Evolutionary conservation across 2,329 filamentous ascomycete species (phyloP), one percentile per base, ranked within the genome.

Genomic region (Diplodia corticola): DNA sequence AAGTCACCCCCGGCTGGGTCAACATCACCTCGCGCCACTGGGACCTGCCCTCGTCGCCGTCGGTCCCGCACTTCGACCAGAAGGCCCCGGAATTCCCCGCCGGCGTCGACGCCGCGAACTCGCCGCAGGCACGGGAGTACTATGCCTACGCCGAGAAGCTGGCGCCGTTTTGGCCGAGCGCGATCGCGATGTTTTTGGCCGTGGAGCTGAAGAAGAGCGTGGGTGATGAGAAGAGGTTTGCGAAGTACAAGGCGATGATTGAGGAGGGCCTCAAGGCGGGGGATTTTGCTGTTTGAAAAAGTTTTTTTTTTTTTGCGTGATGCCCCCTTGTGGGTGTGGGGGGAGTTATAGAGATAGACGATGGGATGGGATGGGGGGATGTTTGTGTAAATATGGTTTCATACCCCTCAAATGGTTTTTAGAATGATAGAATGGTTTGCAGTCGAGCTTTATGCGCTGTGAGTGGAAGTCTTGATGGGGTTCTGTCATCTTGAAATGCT

Each of bases 391-490:
- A 40, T 40, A 40, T 7, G 17, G 37, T 40, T 17, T 40, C 37
- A 40, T 40, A 40, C 15, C 20, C 69, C 1, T 33, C 7, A 33
- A 33, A 12, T 55, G 9, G 75, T n/a, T 40, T 33, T n/a, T n/a
- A 4, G 30, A 40, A n/a, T 40, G 15, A 40, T 40, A 40, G 37
- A 40, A 40, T 40, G 37, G 9, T 40, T 40, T 33, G 28, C 30
- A 33, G 1, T 2, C 30, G 9, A 33, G 30, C 9, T 33, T 2
- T 33, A 10, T 10, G 9, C 9, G 7, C 7, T 7, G n/a, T n/a
- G n/a, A n/a, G n/a, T n/a, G n/a, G n/a, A n/a, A n/a, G n/a, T n/a
- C n/a, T n/a, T n/a, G n/a, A n/a, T n/a, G n/a, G n/a, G n/a, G n/a
- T n/a, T n/a, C n/a, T n/a, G n/a, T n/a, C n/a, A n/a, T n/a, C n/a